Evolutionary conservation across 192 early-diverging fungal genomes (phyloP), one percentile per base, ranked within the genome.

Genomic region (Umbelopsis vinacea): DNA sequence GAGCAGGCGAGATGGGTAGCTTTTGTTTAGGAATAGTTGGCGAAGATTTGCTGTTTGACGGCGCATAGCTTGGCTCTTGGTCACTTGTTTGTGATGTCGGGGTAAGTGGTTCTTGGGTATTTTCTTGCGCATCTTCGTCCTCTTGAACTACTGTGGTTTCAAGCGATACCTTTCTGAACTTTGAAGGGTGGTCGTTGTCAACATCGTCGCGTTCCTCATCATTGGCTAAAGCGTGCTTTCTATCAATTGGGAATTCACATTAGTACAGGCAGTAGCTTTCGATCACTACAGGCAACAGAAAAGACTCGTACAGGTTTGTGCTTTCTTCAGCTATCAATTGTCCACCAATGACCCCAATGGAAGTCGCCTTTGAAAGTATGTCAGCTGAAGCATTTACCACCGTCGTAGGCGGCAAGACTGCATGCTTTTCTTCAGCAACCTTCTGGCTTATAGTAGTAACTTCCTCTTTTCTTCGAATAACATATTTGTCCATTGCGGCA

Each of bases 101-200:
- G 6, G 57, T 63, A 29, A 63, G 57, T 17, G 57, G 57, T 3
- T 63, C 57, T 63, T 63, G 57, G 57, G 57, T 63, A 63, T 37
- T 35, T 12, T 29, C 26, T 11, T 63, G 57, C 15, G 11, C 24
- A 11, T 29, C 26, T 0, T 63, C 14, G 0, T 35, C 26, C 0
- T 63, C 57, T 11, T 29, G 15, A 19, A 11, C 2, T 3, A 29
- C 2, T 19, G 15, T n/a, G 7, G 57, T 14, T 15, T 63, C 57
- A 3, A 1, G 12, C 15, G 57, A 37, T 19, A 63, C 17, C 35
- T 63, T 63, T 63, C 57, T 63, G 33, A 35, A 26, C 33, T 63
- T 63, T 17, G 33, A 29, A n/a, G 15, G 2, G 12, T 37, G 57
- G 4, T 37, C 33, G 15, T 29, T 37, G 6, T 63, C 33, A 63